A percentile compares a stretch with the other conserved stretches of the same genome.
Evolutionary conservation across 2,329 filamentous ascomycete species (phyloP).

Genomic region (Myotisia sp.): DNA sequence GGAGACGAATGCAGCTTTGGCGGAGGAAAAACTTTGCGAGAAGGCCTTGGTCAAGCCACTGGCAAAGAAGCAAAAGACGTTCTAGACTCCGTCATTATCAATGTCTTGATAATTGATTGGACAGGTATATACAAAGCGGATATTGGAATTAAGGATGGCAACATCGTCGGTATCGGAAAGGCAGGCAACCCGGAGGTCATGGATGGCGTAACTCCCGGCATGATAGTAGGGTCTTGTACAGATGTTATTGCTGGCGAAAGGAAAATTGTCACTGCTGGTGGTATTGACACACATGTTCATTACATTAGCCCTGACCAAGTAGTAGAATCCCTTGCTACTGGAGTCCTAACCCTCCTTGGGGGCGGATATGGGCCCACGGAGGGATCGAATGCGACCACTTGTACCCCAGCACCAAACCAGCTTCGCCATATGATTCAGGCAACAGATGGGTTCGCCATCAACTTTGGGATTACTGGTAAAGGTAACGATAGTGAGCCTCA

Average conservation of each 20-base stretch:
- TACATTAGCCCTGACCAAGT: conserved; percentile 92
- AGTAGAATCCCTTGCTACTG: conserved; percentile 66
- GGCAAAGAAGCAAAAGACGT: conserved; percentile 57
- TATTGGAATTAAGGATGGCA: conserved; percentile 77
- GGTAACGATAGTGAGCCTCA: conserved; percentile 65
- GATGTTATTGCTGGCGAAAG: conserved; percentile 86
- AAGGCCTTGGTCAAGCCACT: conserved; percentile 89
- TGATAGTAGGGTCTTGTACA: conserved; percentile 77
- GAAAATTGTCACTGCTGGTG: conserved; percentile 81
- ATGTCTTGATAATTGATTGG: conserved; percentile 82
- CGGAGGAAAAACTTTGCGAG: conserved; percentile 80
- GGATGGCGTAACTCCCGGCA: conserved; percentile 63
- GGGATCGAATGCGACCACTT: conserved; percentile 82
- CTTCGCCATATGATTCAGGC: conserved; percentile 85
- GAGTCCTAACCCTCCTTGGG: conserved; percentile 79
- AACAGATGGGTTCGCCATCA: conserved; percentile 65
- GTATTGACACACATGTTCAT: conserved; percentile 81
- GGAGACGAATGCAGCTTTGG: conserved; percentile 94
- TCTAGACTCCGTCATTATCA: conserved; percentile 75
- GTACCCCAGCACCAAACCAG: conserved; percentile 71
- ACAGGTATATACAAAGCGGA: conserved; percentile 92
- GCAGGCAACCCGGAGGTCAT: conserved; percentile 95
- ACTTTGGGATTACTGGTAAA: conserved; percentile 84
- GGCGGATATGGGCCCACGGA: conserved; percentile 89
- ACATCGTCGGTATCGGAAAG: conserved; percentile 82